Percentiles rank a stretch among this genome's conserved stretches.
Evolutionary conservation across 2,329 filamentous ascomycete genomes (phyloP).

Genomic region (Neofusicoccum cordaticola): DNA sequence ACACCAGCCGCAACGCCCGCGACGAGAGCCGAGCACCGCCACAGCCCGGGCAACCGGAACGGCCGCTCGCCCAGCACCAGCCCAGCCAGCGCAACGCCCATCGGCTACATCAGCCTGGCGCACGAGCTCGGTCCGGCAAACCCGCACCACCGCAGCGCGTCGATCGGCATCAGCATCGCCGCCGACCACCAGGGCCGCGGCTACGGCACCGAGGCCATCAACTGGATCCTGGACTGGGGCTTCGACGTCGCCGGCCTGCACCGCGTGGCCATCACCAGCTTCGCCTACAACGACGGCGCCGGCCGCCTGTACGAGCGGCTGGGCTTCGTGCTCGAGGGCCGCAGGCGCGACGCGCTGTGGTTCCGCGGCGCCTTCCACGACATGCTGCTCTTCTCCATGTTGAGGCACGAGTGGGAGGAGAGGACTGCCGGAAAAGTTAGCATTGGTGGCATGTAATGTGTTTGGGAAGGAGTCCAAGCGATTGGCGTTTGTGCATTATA

Average conservation of each 20-base stretch:
- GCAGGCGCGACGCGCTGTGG: slow-evolving; percentile 43
- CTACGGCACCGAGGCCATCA: slow-evolving; percentile 48
- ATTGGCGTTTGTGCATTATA: neutral
- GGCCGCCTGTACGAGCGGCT: slow-evolving; percentile 44
- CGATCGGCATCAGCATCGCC: slow-evolving; percentile 41
- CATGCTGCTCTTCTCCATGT: neutral
- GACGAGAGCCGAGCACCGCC: neutral
- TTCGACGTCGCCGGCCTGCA: slow-evolving; percentile 48
- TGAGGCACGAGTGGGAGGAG: slow-evolving; percentile 1
- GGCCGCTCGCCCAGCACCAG: neutral
- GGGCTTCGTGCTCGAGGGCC: slow-evolving; percentile 47
- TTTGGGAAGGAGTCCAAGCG: neutral
- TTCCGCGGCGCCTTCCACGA: slow-evolving; percentile 39
- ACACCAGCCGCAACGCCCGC: neutral
- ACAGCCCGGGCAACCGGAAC: neutral
- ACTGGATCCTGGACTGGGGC: slow-evolving; percentile 48
- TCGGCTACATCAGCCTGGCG: slow-evolving; percentile 4
- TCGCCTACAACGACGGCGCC: slow-evolving; percentile 45
- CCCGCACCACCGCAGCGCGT: slow-evolving; percentile 42
- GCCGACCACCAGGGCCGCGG: slow-evolving; percentile 38
- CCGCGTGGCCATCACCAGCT: slow-evolving; percentile 40
- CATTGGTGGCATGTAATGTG: neutral
- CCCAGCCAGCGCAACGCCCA: neutral
- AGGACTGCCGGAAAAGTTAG: neutral
- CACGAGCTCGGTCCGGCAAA: neutral